phyloP scores from a whole-genome alignment of 2,329 filamentous ascomycete species.

The Bipolaris bicolor region DNA sequence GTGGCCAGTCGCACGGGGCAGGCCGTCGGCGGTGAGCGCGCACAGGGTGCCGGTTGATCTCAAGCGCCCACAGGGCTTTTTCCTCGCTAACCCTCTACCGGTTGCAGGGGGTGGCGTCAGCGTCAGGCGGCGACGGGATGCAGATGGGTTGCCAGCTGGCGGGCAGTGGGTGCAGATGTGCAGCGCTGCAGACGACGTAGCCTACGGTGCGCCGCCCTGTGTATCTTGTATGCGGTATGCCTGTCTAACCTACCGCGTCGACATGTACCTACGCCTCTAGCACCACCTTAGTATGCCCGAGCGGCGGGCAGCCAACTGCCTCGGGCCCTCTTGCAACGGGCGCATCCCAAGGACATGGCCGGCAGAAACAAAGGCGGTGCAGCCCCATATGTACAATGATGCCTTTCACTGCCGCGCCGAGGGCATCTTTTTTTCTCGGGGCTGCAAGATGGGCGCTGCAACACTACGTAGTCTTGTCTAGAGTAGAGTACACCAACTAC shows the following conservation, averaged over 20 bases:
- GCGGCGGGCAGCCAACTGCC: too few relatives aligned
- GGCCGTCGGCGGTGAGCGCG: conserved; percentile 41
- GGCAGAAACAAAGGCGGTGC: conserved; percentile 19
- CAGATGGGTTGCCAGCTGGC: conserved; percentile 37
- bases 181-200: not conserved
- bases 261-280: not conserved
- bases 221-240: too few relatives aligned
- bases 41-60: conserved; percentile 38
- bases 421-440: conserved; percentile 27
- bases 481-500: too few relatives aligned
- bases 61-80: conserved; percentile 33
- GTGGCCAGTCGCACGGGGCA: conserved; percentile 39
- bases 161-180: conserved; percentile 23
- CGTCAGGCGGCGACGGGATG: conserved; percentile 33
- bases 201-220: not conserved
- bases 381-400: not conserved
- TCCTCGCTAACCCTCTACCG: conserved; percentile 26
- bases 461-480: too few relatives aligned
- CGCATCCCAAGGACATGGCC: not conserved
- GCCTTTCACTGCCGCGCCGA: conserved; percentile 17
- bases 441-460: conserved; percentile 15
- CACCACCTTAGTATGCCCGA: too few relatives aligned
- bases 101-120: conserved; percentile 23
- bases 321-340: too few relatives aligned
- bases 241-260: not conserved